Conservation (phyloP, 495 filamentous ascomycete species). For the Neurospora sp. region DNA sequence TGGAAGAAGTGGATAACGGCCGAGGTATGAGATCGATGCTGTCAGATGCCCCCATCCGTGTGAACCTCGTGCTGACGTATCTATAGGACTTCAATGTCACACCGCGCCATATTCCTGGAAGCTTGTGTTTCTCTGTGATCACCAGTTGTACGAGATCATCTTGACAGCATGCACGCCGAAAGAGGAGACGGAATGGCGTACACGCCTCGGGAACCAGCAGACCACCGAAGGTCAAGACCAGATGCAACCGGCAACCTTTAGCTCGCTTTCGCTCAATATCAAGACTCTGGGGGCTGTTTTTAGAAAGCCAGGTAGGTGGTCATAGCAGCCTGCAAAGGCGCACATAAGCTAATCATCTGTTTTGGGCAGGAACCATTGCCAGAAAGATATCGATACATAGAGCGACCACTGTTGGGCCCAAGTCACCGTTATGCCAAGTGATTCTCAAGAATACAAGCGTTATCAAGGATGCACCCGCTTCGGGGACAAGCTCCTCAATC, state of each 20-base stretch:
- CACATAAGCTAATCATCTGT: slow-evolving; percentile 4
- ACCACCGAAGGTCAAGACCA: slow-evolving; percentile 34
- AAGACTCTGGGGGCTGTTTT: slow-evolving; percentile 64
- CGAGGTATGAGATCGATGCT: slow-evolving; percentile 47
- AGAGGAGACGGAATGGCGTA: slow-evolving; percentile 73
- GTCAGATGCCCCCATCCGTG: neutral
- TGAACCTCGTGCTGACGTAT: slow-evolving; percentile 4
- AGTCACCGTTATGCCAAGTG: slow-evolving; percentile 55
- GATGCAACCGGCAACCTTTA: slow-evolving; percentile 39
- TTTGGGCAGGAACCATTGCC: slow-evolving; percentile 47
- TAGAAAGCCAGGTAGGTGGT: slow-evolving; percentile 47
- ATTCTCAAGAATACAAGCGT: slow-evolving; percentile 85
- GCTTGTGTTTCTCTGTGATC: slow-evolving; percentile 68
- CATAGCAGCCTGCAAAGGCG: too few species aligned
- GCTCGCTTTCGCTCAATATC: slow-evolving; percentile 55
- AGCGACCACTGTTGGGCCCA: slow-evolving; percentile 55
- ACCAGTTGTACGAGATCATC: slow-evolving; percentile 73
- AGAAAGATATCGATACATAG: slow-evolving; percentile 75
- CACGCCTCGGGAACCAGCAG: slow-evolving; percentile 33
- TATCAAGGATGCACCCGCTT: slow-evolving; percentile 40
- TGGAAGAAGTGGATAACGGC: slow-evolving; percentile 73
- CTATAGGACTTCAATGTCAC: slow-evolving; percentile 70
- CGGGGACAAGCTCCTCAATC: slow-evolving; percentile 37
- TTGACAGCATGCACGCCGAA: slow-evolving; percentile 76
- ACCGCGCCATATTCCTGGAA: slow-evolving; percentile 88